These are phyloP conservation scores for Saccharomycopsis sp. DNA, from an alignment of 805 yeast genomes.

Conservation along the genomic window DNA sequence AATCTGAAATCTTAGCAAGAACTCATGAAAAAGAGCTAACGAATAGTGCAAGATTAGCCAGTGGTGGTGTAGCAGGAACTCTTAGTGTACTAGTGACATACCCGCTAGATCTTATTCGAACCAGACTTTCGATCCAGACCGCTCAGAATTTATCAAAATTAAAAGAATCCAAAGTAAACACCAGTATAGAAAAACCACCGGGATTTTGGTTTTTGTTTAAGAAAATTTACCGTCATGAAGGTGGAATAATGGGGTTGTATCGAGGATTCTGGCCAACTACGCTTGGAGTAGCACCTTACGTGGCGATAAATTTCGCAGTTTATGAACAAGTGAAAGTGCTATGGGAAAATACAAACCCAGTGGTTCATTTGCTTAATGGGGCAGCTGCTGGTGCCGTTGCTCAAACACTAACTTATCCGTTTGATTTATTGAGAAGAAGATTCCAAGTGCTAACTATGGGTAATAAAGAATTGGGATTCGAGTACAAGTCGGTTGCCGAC, in stretches of 20 bases:
- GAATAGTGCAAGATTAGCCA: constrained; percentile 54
- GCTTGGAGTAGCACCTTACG: constrained; percentile 93
- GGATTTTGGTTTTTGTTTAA: constrained; percentile 55
- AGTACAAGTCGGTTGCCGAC: constrained; percentile 66
- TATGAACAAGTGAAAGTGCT: constrained; percentile 74
- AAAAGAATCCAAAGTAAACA: constrained; percentile 34
- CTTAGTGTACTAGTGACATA: constrained; percentile 77
- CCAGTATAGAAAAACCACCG: constrained; percentile 44
- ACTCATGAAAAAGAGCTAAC: constrained; percentile 32
- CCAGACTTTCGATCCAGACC: constrained; percentile 84
- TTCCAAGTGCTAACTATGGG: constrained; percentile 89
- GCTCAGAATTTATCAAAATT: constrained; percentile 48
- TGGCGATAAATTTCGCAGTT: constrained; percentile 84
- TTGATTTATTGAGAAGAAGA: constrained; percentile 80
- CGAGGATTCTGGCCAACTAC: constrained; percentile 88
- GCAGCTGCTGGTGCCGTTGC: constrained; percentile 86
- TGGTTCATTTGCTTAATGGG: constrained; percentile 50
- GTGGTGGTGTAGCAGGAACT: constrained; percentile 81
- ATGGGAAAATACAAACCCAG: constrained; percentile 29
- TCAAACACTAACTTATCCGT: constrained; percentile 85
- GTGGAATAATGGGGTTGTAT: constrained; percentile 72
- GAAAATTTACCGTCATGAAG: constrained; percentile 66
- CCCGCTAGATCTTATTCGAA: constrained; percentile 87
- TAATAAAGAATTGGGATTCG: constrained; percentile 66
- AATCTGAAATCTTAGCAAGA: constrained; percentile 27